phyloP scores from a whole-genome alignment of 768 basidiomycete genomes.

The Tylopilus subfusipes region DNA sequence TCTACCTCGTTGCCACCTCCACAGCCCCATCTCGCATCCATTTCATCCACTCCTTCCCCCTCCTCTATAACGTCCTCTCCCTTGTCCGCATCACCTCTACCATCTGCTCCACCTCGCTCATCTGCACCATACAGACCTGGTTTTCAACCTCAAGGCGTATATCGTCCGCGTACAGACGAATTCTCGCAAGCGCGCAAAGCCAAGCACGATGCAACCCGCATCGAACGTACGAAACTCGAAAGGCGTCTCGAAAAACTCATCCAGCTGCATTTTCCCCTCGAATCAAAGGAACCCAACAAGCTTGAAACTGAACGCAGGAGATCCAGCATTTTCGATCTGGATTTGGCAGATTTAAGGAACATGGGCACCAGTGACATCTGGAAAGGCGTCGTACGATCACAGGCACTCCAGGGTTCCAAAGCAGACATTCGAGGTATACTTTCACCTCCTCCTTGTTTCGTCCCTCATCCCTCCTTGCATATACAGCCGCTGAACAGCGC shows the following conservation, averaged over 20 bases:
- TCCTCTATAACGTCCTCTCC: slow-evolving; percentile 26
- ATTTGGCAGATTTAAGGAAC: slow-evolving; percentile 50
- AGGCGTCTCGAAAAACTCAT: slow-evolving; percentile 88
- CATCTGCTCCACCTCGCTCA: slow-evolving; percentile 19
- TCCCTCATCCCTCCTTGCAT: slow-evolving; percentile 1
- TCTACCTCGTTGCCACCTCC: slow-evolving; percentile 4
- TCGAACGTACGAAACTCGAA: slow-evolving; percentile 82
- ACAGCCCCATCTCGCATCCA: slow-evolving; percentile 7
- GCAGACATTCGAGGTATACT: slow-evolving; percentile 63
- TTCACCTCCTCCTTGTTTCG: background rate
- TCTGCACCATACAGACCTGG: slow-evolving; percentile 79
- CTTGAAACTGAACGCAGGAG: slow-evolving; percentile 34
- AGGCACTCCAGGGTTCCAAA: slow-evolving; percentile 45
- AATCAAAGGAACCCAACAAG: slow-evolving; percentile 8
- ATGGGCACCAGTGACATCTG: slow-evolving; percentile 69
- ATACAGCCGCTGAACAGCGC: slow-evolving; percentile 73
- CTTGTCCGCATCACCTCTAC: slow-evolving; percentile 21
- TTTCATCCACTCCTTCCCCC: slow-evolving; percentile 13
- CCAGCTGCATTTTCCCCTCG: slow-evolving; percentile 58
- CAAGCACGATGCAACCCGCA: slow-evolving; percentile 46
- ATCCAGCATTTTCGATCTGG: slow-evolving; percentile 74
- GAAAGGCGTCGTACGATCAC: slow-evolving; percentile 54
- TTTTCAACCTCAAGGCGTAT: slow-evolving; percentile 90
- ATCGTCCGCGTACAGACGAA: slow-evolving; percentile 76
- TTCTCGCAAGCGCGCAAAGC: slow-evolving; percentile 48